Base-by-base conservation (phyloP, 2,329 filamentous ascomycete genomes). In the Aspergillus latus region DNA sequence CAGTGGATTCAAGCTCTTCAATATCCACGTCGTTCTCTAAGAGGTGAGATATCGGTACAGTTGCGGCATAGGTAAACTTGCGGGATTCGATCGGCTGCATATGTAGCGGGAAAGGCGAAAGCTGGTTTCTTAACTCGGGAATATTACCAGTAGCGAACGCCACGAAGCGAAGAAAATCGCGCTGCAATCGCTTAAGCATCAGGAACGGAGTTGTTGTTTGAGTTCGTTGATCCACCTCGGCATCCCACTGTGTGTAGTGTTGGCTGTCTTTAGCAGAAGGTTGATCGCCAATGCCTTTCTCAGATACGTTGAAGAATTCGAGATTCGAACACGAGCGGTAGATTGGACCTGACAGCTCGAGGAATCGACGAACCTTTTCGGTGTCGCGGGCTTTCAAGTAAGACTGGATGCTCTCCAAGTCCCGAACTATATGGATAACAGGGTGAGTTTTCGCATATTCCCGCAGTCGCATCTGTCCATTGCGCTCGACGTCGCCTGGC, bases 281-380 rank as follows among this genome's bases (percentile, higher is more conserved):
- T 7, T 56, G 67, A 43, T 73, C 66, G 4, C 68, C 68, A 15
- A 62, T 54, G 54, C 30, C 65, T 44, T 74, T 76, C 66, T 90
- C 87, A 1, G 86, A 86, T 13, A 89, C 76, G 63, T 91, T 91
- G 76, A 86, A 90, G 69, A 90, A 92, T 66, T 92, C 88, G 59
- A 88, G 82, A 62, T 89, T 91, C 9, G 86, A 87, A 66, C 86
- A 89, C 1, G 79, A 79, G 48, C 86, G 79, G 62, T 89, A 85
- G 13, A 88, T 80, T 1, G 70, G 71, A 6, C 71, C 72, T 0
- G 71, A 72, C 8, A 74, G 54, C n/a, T 80, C 78, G 28, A 89
- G 72, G 5, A 90, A 76, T 45, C 82, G 82, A 43, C 79, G 75
- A 1, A 87, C 78, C 62, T 83, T 84, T 37, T 78, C 74, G 29